Evolutionary conservation across 768 basidiomycete species (phyloP).

Genomic region (Dentipellis fragilis): DNA sequence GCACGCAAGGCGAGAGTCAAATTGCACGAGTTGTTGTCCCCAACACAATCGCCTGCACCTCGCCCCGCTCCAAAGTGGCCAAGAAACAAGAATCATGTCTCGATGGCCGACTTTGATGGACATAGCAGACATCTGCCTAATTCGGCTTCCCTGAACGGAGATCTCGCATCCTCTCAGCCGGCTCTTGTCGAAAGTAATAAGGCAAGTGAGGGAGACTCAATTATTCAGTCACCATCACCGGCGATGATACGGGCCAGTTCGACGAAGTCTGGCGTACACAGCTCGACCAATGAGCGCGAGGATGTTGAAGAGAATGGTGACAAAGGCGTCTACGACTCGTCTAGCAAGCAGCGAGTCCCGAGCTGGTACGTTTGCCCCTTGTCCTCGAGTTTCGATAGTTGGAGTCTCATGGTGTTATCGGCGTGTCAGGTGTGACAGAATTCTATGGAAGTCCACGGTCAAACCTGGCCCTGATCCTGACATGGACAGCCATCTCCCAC

Average conservation of each 20-base stretch:
- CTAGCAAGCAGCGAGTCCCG: slow-evolving; percentile 72
- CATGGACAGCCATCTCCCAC: slow-evolving; percentile 26
- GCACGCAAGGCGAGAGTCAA: slow-evolving; percentile 14
- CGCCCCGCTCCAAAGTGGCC: not conserved
- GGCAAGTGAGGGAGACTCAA: not conserved
- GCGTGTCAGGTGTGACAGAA: slow-evolving; percentile 67
- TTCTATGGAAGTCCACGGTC: slow-evolving; percentile 72
- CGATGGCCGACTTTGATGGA: not conserved
- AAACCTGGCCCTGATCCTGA: slow-evolving; percentile 33
- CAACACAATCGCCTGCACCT: slow-evolving; percentile 1
- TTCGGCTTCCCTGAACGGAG: not conserved
- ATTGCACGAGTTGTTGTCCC: slow-evolving; percentile 7
- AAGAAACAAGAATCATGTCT: not conserved
- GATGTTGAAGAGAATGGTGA: slow-evolving; percentile 32
- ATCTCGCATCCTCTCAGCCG: not conserved
- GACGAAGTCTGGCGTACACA: slow-evolving; percentile 9
- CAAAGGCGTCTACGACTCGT: slow-evolving; percentile 71
- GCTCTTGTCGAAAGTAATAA: not conserved
- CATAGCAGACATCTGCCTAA: not conserved
- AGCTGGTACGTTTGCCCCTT: slow-evolving; percentile 49
- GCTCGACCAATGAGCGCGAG: slow-evolving; percentile 22
- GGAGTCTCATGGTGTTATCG: not conserved
- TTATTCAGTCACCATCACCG: not conserved
- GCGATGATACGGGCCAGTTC: not conserved
- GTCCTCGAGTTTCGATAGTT: not conserved